Percentiles rank a stretch among this genome's conserved stretches.
Evolutionary conservation across 2,329 filamentous ascomycete genomes (phyloP).

Genomic region (Colletotrichum chrysophilum): DNA sequence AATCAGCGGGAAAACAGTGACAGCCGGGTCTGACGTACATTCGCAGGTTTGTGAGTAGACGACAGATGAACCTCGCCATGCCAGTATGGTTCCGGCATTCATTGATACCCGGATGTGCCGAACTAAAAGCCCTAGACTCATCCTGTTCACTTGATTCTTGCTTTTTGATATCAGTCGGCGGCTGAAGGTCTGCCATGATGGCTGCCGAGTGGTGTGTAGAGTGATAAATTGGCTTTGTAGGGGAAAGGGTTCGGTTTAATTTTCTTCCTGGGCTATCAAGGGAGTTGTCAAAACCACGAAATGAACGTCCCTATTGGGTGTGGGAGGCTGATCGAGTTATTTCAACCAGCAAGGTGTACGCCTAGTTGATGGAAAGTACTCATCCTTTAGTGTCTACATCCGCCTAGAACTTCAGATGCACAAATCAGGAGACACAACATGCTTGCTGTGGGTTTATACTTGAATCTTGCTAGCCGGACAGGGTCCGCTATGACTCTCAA

Average conservation of each 20-base stretch:
- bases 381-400: too few relatives aligned
- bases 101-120: too few relatives aligned
- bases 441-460: too few relatives aligned
- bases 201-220: neutral
- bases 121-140: neutral
- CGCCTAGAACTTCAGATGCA: too few relatives aligned
- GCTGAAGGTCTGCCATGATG: neutral
- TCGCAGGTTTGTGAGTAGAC: neutral
- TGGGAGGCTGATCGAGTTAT: neutral
- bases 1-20: neutral
- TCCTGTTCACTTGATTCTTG: fast-evolving
- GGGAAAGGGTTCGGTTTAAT: too few relatives aligned
- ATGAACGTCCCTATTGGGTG: neutral
- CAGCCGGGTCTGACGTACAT: neutral
- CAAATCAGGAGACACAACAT: too few relatives aligned
- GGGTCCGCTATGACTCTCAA: too few relatives aligned
- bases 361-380: neutral
- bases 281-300: fast-evolving
- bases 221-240: neutral
- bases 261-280: neutral
- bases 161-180: neutral
- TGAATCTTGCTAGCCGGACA: too few relatives aligned
- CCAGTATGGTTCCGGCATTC: neutral
- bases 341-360: neutral
- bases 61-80: neutral